phyloP scores from a whole-genome alignment of 228 moss, liverwort and hornwort species.

The Sphagnum fallax region DNA sequence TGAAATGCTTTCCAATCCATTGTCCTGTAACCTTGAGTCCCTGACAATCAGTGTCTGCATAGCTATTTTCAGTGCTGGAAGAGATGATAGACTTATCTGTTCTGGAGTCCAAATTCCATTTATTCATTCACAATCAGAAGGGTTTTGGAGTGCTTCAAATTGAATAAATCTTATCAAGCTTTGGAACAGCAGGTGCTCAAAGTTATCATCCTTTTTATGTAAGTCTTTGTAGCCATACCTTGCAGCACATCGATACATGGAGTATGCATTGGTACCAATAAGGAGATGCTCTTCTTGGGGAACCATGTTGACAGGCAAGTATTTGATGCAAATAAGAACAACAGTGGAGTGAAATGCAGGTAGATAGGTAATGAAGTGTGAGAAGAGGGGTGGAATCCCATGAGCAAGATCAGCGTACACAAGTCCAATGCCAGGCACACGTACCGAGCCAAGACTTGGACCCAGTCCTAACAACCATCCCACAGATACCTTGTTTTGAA shows the following conservation, averaged over 20 bases:
- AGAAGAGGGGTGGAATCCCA: constrained; percentile 42
- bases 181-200: constrained; percentile 24
- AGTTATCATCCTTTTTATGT: constrained; percentile 7
- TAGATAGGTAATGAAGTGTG: constrained; percentile 34
- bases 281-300: constrained; percentile 10
- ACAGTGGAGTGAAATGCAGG: constrained; percentile 43
- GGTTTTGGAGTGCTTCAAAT: constrained; percentile 2
- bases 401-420: constrained; percentile 43
- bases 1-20: not conserved
- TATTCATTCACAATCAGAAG: not conserved
- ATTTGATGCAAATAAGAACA: constrained; percentile 36
- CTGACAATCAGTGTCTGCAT: not conserved
- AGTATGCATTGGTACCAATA: constrained; percentile 27
- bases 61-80: not conserved
- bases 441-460: constrained; percentile 28
- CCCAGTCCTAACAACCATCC: constrained; percentile 36
- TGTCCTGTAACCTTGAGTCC: not conserved
- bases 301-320: constrained; percentile 18
- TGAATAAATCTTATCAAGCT: constrained; percentile 15
- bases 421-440: constrained; percentile 49
- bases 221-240: constrained; percentile 36
- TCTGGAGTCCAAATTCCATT: not conserved
- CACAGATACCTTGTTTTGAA: constrained; percentile 28
- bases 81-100: not conserved
- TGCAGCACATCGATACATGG: constrained; percentile 39